Base-by-base conservation (phyloP, 23 red algal species). In the Gracilaria domingensis region DNA sequence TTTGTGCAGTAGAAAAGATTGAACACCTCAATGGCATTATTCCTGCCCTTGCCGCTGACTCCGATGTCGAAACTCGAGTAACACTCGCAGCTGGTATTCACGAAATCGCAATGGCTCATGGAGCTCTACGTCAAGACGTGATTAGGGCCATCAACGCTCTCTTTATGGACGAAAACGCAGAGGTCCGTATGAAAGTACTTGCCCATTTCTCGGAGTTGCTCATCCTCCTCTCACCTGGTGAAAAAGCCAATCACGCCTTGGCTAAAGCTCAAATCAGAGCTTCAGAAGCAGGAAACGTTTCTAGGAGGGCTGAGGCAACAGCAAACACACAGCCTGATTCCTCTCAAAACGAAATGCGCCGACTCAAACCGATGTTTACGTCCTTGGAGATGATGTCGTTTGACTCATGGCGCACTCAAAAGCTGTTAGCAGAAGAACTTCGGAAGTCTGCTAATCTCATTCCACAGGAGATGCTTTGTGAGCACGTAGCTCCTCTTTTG, bases 31-130 rank as follows among this genome's bases (percentile, higher is more conserved):
- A 51, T 37, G 93, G 70, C 18, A 75, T 95, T 14, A 36, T 95
- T 25, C 82, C 48, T 36, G 84, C 55, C n/a, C 72, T 95, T 25
- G 72, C 93, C 0, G 70, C 20, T 12, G 93, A 95, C 93, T 70
- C 93, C 40, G 93, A 95, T 57, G 78, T 90, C 28, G 93, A 95
- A 53, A 95, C 93, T 17, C 61, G 93, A 32, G 77, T 47, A 8
- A 95, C 85, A 25, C 75, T 95, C 42, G 93, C 93, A 13, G 77
- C 84, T 26, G 93, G 93, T 8, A 75, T 95, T 78, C 76, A 95
- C 20, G 83, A 90, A 58, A 90, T 67, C 0, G 62, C 62, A 8
- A 39, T 95, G 66, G 72, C 60, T 23, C 75, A 74, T 37, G 72
- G 73, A 25, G 45, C 53, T 45, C 48, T 83, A 14, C 50, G 77